These are phyloP conservation scores for Martensiomyces pterosporus DNA, from an alignment of 192 early-diverging fungal genomes.

Conservation along the genomic window DNA sequence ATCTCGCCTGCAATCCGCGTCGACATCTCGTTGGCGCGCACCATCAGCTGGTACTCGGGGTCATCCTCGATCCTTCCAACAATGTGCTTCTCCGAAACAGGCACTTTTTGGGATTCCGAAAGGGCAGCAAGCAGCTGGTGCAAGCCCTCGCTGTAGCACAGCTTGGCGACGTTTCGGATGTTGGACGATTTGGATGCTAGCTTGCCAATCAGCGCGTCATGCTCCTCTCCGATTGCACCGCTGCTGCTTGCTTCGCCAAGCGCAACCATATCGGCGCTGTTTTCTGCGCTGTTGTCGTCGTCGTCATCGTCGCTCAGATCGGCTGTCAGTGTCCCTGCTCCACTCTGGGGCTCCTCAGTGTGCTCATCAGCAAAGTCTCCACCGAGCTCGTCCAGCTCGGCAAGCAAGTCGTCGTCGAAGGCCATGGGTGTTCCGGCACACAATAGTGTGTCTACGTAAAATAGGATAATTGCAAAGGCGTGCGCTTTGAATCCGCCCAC, in stretches of 20 bases:
- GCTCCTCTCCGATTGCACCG: slow-evolving; percentile 47
- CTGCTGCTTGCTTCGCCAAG: slow-evolving; percentile 53
- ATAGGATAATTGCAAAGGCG: too few species aligned
- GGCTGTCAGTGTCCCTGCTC: slow-evolving; percentile 14
- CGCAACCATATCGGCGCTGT: slow-evolving; percentile 44
- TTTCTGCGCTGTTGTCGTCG: slow-evolving; percentile 26
- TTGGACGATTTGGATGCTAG: slow-evolving; percentile 38
- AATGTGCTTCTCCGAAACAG: slow-evolving; percentile 1
- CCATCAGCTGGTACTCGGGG: slow-evolving; percentile 83
- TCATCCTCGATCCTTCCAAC: slow-evolving; percentile 57
- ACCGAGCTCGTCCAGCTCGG: slow-evolving; percentile 78
- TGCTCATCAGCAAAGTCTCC: slow-evolving; percentile 46
- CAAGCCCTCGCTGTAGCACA: slow-evolving; percentile 59
- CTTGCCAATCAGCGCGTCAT: slow-evolving; percentile 32
- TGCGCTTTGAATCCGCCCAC: too few species aligned
- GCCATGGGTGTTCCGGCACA: too few species aligned
- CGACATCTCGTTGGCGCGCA: slow-evolving; percentile 79
- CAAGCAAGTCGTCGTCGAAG: slow-evolving; percentile 79
- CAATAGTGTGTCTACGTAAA: too few species aligned
- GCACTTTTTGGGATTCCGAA: slow-evolving; percentile 3
- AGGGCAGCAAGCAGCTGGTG: slow-evolving; percentile 59
- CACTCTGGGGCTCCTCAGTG: too few species aligned
- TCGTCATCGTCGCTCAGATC: slow-evolving; percentile 10
- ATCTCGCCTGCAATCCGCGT: slow-evolving; percentile 88
- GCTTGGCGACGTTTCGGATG: slow-evolving; percentile 63